Evolutionary conservation across 2,329 filamentous ascomycete genomes (phyloP), one percentile per base, ranked within the genome.

Genomic region (Paradendryphiella salina): DNA sequence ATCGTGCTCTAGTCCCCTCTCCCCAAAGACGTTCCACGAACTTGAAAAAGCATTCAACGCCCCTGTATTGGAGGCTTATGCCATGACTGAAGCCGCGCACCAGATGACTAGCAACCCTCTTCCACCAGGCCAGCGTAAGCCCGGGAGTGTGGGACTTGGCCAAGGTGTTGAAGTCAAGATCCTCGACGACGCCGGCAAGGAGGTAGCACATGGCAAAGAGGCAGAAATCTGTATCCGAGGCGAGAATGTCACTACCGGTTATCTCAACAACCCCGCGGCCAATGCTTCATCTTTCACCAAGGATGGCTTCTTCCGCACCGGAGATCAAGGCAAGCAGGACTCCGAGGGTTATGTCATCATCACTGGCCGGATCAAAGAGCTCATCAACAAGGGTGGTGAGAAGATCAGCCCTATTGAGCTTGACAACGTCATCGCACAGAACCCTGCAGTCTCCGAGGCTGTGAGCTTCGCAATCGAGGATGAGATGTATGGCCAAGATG

Each of bases 311-410:
- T 95, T 96, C 82, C 83, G 90, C 61, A 95, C 90, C 0, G 90
- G 90, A 5, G 90, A 96, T 68, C 89, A 95, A 73, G 90, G 90
- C 41, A 88, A 87, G 75, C 81, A 84, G 69, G 90, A 95, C 65
- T 76, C 83, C 50, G 88, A 94, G 61, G 89, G 89, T 52, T 95
- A 94, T 69, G 77, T 96, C 9, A 81, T 89, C 66, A 93, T 96
- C 73, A 95, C 90, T 0, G 90, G 90, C n/a, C 82, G 90, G 45
- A 95, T 95, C 76, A 96, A 96, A 80, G 90, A 96, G 75, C 79
- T 96, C 44, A 95, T 96, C 79, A 91, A 91, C 76, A 92, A 93
- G 75, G 89, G 88, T 47, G 90, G 90, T 52, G 90, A 95, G 77
- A 94, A 94, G 78, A 94, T 95, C 69, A 89, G 85, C 60, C 90